Evolutionary conservation across 306 rosid species (phyloP), one percentile per base, ranked within the genome.

Genomic region (Cercis canadensis): DNA sequence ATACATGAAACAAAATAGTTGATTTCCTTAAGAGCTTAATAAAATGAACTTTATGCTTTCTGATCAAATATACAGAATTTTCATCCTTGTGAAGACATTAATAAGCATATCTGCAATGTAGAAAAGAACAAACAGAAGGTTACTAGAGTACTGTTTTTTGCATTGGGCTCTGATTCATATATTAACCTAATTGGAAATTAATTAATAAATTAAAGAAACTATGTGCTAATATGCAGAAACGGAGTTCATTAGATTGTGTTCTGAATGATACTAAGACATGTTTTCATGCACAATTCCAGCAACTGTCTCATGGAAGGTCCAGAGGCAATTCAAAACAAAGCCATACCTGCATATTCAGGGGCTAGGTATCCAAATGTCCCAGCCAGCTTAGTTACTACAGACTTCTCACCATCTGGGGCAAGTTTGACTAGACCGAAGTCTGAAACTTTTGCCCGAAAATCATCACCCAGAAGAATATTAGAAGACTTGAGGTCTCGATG

Each of bases 361-460:
- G 97, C 97, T 54, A 92, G 89, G 80, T 92, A 92, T 19, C 97
- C 97, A 62, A 92, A 92, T 39, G 97, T 92, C 15, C 97, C 96
- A 4, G 96, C 96, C 70, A 92, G 91, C 75, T 73, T 88, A 33
- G 97, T 88, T 1, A 75, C 85, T 50, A 92, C 70, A 17, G 91
- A 88, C 33, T 88, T 92, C 50, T 80, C 86, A 5, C 92, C 87
- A 56, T 88, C 81, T 0, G 97, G 97, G 57, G 96, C 96, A 63
- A 88, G 92, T 75, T 91, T 91, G 17, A 92, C 97, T 52, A 92
- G 65, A 65, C 97, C 96, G 8, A 91, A 91, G 75, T 88, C 97
- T 0, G 97, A 85, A 69, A 92, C 92, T 82, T 88, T 85, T 10
- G 97, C 96, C 0, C 89, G 87, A 62, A 88, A 92, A 68, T 87